A percentile compares a stretch with the other conserved stretches of the same genome.
These are phyloP conservation scores for Cystoisospora suis DNA, from an alignment of 169 alveolate genomes.

Conservation along the genomic window DNA sequence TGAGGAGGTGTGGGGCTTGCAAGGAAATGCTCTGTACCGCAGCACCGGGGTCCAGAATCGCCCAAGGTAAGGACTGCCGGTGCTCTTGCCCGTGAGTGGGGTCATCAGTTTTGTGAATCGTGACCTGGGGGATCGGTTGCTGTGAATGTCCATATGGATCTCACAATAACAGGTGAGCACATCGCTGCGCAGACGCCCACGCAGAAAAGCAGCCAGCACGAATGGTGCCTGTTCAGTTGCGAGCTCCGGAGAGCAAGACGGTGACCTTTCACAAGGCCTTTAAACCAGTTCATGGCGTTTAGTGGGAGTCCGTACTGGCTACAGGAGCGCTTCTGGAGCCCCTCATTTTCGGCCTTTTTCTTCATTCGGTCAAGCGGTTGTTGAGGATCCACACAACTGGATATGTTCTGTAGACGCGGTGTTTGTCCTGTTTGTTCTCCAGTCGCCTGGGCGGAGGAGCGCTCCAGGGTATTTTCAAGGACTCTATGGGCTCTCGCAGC, in stretches of 20 bases:
- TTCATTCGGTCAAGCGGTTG: no score
- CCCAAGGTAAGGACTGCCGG: not conserved
- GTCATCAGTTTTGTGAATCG: not conserved
- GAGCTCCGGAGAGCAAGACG: no score
- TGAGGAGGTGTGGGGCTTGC: constrained; percentile 88
- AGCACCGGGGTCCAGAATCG: not conserved
- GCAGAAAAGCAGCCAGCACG: no score
- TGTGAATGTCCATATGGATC: not conserved
- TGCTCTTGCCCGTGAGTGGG: not conserved
- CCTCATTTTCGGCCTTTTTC: no score
- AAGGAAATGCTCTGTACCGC: constrained; percentile 83
- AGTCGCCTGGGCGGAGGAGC: not conserved
- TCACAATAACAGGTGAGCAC: not conserved
- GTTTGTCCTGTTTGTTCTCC: no score
- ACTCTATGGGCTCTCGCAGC: not conserved
- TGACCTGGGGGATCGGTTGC: not conserved
- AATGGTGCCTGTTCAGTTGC: no score
- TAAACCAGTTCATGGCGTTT: no score
- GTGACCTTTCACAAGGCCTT: no score
- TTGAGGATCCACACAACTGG: no score
- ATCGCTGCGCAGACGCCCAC: not conserved
- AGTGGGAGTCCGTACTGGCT: no score
- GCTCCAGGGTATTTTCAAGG: constrained; percentile 1
- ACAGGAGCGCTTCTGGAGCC: no score
- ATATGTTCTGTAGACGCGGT: no score